Base-by-base conservation (phyloP, 805 yeast genomes). In the Saturnispora bothae region DNA sequence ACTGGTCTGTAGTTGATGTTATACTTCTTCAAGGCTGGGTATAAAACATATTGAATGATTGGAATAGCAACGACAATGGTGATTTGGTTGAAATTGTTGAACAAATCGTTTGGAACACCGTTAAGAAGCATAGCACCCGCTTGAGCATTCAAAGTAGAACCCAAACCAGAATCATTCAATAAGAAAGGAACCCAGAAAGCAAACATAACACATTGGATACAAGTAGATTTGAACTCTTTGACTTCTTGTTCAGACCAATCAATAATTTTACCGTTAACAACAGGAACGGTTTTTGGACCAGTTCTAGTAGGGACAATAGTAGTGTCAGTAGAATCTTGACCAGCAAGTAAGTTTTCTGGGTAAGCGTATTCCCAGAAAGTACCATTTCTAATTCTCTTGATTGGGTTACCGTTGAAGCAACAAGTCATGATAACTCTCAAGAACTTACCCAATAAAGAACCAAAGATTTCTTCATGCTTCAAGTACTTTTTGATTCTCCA, bases 31-130 rank as follows among this genome's bases (percentile, higher is more conserved):
- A 71, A 52, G 3, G 55, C 26, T 43, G 78, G 77, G 47, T 71
- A 71, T n/a, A 72, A 28, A 16, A 54, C 36, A 43, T 63, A 56
- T 48, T 72, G 74, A 48, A 71, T 59, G 34, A 71, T 57, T 43
- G 77, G 78, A 41, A 71, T 63, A 42, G 68, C 56, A 34, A 71
- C 59, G 43, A 71, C 68, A 47, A 71, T 72, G 14, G 76, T 65
- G 42, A 71, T 60, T 32, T 73, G 75, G 48, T 71, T 71, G 58
- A 71, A 69, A 50, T 69, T 71, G 45, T 60, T 64, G 57, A 70
- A 68, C 48, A 71, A 63, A 60, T 72, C 77, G 48, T 71, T 71
- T 42, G 76, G 76, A 47, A 72, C 72, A 33, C 73, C 73, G 22
- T 67, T 56, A 22, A 69, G 58, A 9, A 64, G 53, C 76, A 71